phyloP scores from a whole-genome alignment of 2,329 filamentous ascomycete genomes.

The Thelonectria olida region DNA sequence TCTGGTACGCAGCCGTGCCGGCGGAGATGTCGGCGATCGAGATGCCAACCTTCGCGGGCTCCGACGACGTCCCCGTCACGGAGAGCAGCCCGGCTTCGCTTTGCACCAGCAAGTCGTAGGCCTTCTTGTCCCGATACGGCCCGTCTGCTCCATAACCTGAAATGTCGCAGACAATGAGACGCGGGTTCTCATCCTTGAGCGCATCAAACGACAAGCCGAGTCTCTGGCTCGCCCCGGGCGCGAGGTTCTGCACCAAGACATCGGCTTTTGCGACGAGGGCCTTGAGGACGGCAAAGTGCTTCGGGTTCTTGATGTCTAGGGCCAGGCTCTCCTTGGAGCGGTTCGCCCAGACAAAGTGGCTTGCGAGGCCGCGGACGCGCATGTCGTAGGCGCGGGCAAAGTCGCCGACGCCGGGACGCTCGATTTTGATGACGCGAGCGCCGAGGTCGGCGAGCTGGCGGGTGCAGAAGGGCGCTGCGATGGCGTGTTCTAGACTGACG shows the following conservation, averaged over 20 bases:
- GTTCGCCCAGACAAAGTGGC: constrained; percentile 66
- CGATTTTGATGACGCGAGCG: constrained; percentile 64
- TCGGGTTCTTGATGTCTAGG: constrained; percentile 56
- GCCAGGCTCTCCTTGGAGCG: constrained; percentile 63
- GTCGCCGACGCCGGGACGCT: constrained; percentile 60
- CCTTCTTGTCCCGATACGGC: constrained; percentile 63
- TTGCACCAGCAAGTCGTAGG: constrained; percentile 64
- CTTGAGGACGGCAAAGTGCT: constrained; percentile 54
- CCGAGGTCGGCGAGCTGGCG: constrained; percentile 63
- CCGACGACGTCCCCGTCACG: constrained; percentile 55
- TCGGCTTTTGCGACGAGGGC: constrained; percentile 55
- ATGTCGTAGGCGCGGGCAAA: constrained; percentile 62
- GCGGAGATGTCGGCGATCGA: constrained; percentile 65
- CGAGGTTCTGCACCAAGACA: constrained; percentile 63
- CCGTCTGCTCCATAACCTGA: constrained; percentile 62
- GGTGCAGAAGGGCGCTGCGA: constrained; percentile 64
- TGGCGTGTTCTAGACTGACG: constrained; percentile 63
- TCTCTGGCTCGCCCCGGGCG: constrained; percentile 57
- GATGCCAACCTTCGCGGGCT: constrained; percentile 60
- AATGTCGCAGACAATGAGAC: constrained; percentile 63
- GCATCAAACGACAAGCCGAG: constrained; percentile 58
- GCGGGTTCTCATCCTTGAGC: constrained; percentile 51
- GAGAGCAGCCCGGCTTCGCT: constrained; percentile 63
- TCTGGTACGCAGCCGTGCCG: constrained; percentile 61
- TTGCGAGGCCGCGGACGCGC: constrained; percentile 58